Base-by-base conservation (phyloP, 2,329 filamentous ascomycete species). In the Ophiostoma ulmi region DNA sequence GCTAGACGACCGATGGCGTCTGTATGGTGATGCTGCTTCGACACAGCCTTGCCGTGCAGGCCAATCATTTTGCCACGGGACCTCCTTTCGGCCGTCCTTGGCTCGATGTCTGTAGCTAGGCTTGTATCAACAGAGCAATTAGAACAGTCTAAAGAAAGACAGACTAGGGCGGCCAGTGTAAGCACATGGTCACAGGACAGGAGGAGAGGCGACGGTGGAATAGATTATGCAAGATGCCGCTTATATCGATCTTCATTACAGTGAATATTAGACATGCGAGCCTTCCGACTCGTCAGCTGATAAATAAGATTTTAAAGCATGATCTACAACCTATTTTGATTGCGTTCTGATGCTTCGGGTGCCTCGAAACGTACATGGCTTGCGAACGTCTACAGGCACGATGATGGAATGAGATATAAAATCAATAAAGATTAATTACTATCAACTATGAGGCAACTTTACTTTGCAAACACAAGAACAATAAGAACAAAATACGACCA, bases 41-140 rank as follows among this genome's bases (percentile, higher is more conserved):
- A 6, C 13, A 48, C 63, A 71, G 71, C 72, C 73, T 73, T 58
- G 68, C 58, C 67, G 41, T 52, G 69, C 66, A 65, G 48, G 55
- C 73, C 72, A 74, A 74, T 74, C 73, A 74, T 73, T 73, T 72
- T 20, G 69, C 72, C 73, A 74, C 73, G 73, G 48, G 73, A 66
- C 26, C 20, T 44, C 55, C 11, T 61, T 44, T 69, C 13, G 52
- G 70, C 39, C n/a, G 58, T 65, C 63, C 63, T 65, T 65, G 22
- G 38, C 39, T 6, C 22, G 26, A 35, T 36, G 26, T 63, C 26
- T 7, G 20, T 35, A 31, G 26, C 26, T 26, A 22, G n/a, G 14
- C 52, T n/a, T 58, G n/a, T 36, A 39, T 66, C 36, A 22, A 8
- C 26, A 48, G 17, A n/a, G 44, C 17, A 8, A 48, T 20, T 8